Evolutionary conservation across 768 basidiomycete species (phyloP).

Genomic region (Phanerochaete carnosa): DNA sequence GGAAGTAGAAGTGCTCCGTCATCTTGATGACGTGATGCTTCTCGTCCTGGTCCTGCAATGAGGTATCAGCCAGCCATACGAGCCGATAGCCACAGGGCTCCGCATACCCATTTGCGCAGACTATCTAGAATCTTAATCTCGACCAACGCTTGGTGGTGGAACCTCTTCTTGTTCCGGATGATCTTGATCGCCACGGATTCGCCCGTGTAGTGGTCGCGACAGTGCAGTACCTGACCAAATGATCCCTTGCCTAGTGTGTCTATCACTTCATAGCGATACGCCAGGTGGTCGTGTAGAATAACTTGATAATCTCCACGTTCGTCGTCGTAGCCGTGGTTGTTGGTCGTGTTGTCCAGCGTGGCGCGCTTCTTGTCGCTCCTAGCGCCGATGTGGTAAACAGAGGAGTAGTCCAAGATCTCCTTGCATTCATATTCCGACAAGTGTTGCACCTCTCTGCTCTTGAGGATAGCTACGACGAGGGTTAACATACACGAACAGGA

Average conservation of each 20-base stretch:
- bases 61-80: neutral
- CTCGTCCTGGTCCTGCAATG: slow-evolving; percentile 83
- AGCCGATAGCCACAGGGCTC: neutral
- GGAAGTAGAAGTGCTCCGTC: slow-evolving; percentile 98
- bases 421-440: slow-evolving; percentile 88
- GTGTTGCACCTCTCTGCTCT: slow-evolving; percentile 60
- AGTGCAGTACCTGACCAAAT: slow-evolving; percentile 95
- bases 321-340: slow-evolving; percentile 96
- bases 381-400: slow-evolving; percentile 79
- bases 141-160: slow-evolving; percentile 97
- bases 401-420: slow-evolving; percentile 85
- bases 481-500: slow-evolving; percentile 9
- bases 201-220: slow-evolving; percentile 93
- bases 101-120: slow-evolving; percentile 92
- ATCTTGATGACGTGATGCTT: slow-evolving; percentile 97
- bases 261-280: slow-evolving; percentile 94
- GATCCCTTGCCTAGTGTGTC: slow-evolving; percentile 96
- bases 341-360: slow-evolving; percentile 62
- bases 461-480: slow-evolving; percentile 53
- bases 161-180: slow-evolving; percentile 98
- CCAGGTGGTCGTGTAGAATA: slow-evolving; percentile 87
- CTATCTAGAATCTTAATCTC: slow-evolving; percentile 99
- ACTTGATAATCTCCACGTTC: slow-evolving; percentile 97
- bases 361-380: slow-evolving; percentile 83
- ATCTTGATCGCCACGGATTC: slow-evolving; percentile 99